Conservation (phyloP, 495 filamentous ascomycete genomes). For the Tuber brumale region DNA sequence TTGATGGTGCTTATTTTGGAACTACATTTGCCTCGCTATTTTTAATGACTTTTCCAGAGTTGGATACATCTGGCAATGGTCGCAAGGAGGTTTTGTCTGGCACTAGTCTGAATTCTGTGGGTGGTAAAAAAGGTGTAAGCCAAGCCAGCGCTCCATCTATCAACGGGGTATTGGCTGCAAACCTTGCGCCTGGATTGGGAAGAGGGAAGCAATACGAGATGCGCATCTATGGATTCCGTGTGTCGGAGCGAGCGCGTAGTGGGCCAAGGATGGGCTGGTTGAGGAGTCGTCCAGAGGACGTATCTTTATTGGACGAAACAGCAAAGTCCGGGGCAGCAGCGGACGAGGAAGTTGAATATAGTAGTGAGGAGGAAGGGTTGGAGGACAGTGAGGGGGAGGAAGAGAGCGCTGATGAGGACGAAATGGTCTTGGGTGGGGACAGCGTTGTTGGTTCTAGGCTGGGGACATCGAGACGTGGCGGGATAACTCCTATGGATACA, state of each 20-base stretch:
- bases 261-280: conserved; percentile 97
- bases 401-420: conserved; percentile 50
- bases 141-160: conserved; percentile 48
- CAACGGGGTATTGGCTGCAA: conserved; percentile 75
- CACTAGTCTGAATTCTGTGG: conserved; percentile 44
- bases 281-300: conserved; percentile 69
- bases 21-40: conserved; percentile 90
- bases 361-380: conserved; percentile 43
- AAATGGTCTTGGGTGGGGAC: conserved; percentile 16
- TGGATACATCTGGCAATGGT: conserved; percentile 56
- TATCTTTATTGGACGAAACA: conserved; percentile 76
- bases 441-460: conserved; percentile 21
- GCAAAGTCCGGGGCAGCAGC: conserved; percentile 46
- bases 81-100: conserved; percentile 43
- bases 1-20: conserved; percentile 98
- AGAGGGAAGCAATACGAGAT: conserved; percentile 81
- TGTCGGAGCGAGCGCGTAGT: conserved; percentile 74
- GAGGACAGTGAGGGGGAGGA: conserved; percentile 49
- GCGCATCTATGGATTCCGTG: conserved; percentile 91
- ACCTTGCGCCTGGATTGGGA: conserved; percentile 83
- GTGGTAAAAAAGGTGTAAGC: conserved; percentile 43
- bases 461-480: conserved; percentile 20
- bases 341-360: conserved; percentile 23
- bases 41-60: conserved; percentile 95
- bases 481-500: conserved; percentile 31